Base-by-base conservation (phyloP, 306 rosid species). In the Quercus agrifolia region DNA sequence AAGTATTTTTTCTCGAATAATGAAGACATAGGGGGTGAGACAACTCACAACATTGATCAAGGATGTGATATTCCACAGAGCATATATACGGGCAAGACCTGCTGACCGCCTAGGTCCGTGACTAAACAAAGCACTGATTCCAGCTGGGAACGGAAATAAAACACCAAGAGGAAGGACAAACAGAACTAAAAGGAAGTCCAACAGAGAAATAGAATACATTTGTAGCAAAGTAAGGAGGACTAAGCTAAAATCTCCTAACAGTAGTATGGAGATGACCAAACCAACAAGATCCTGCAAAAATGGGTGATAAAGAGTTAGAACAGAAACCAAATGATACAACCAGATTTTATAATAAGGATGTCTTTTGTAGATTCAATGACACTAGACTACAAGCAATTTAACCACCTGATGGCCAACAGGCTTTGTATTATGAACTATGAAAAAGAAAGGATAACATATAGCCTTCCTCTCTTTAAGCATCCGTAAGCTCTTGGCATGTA, bases 41-140 rank as follows among this genome's bases (percentile, higher is more conserved):
- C 19, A 86, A 91, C 99, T 85, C 86, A 95, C 99, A 77, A 95
- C 98, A 82, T 93, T 92, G 80, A 91, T 92, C 84, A 95, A 80
- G 85, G 99, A 95, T n/a, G 95, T 90, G 76, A 95, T 81, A 80
- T 95, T 95, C 99, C 99, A 95, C 70, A 95, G 74, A 77, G 98
- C 99, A 84, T 95, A 95, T 72, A 90, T 82, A 73, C 95, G 98
- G 38, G 99, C 88, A 71, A 91, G 97, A 77, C 93, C 96, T 18
- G 97, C 97, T 10, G 99, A 88, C 75, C 87, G 89, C 86, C 86
- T 85, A n/a, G 99, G 98, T 82, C 99, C 99, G 69, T 90, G 96
- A 82, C 99, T 91, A 78, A 95, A 93, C 88, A 95, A 89, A 31
- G 99, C 99, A 82, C 89, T 90, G 85, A 95, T 93, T 78, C 99